A percentile compares a stretch with the other conserved stretches of the same genome.
These are phyloP conservation scores for Cytospora schulzeri DNA, from an alignment of 2,329 filamentous ascomycete species.

Conservation along the genomic window DNA sequence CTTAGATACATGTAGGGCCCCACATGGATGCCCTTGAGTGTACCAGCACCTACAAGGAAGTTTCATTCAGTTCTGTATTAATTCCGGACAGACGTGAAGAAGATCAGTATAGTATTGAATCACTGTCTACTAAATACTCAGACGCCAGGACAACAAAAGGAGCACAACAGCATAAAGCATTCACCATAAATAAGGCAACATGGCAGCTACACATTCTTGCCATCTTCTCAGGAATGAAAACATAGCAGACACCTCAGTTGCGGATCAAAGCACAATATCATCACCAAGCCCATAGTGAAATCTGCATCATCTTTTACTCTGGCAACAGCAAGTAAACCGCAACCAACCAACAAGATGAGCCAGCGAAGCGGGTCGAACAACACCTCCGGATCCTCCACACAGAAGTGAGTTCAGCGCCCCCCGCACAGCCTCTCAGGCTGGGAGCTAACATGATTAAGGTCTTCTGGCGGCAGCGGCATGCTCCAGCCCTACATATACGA, in stretches of 20 bases:
- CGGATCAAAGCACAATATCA: neutral
- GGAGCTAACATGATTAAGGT: neutral
- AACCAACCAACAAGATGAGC: neutral
- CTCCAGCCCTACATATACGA: neutral
- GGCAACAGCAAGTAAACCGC: no score
- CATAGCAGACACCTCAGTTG: neutral
- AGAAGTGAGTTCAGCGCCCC: neutral
- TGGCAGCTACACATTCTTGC: neutral
- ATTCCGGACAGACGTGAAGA: neutral
- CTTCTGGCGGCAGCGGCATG: neutral
- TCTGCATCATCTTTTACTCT: neutral
- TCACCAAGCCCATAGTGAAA: neutral
- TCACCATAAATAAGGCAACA: neutral
- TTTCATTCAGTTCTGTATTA: conserved; percentile 3
- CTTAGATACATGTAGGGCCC: no score
- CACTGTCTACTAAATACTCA: neutral
- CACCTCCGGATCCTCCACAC: neutral
- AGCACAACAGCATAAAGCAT: neutral
- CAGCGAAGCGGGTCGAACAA: neutral
- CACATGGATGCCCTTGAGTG: no score
- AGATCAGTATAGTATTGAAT: conserved; percentile 1
- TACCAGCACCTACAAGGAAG: neutral
- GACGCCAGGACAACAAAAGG: neutral
- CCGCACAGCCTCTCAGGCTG: no score
- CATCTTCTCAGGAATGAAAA: neutral